A percentile compares a stretch with the other conserved stretches of the same genome.
Conservation (phyloP, 2,329 filamentous ascomycete genomes). For the Paraphaeosphaeria minitans region DNA sequence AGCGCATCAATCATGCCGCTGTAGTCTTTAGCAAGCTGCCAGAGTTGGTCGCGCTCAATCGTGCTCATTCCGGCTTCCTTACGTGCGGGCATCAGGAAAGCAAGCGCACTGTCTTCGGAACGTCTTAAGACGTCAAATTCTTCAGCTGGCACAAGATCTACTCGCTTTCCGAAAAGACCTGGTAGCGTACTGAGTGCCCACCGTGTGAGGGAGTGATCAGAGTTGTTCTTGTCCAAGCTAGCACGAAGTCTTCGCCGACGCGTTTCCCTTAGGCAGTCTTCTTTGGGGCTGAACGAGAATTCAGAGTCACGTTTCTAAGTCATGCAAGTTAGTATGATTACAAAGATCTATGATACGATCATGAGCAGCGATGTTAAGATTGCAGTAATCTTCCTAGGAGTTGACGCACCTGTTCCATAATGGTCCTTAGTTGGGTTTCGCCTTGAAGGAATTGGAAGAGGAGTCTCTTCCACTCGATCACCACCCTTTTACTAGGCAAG, state of each 20-base stretch:
- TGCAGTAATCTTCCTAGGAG: too few species aligned
- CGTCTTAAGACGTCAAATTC: slow-evolving; percentile 14
- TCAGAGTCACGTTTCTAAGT: slow-evolving; percentile 17
- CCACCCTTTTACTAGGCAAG: slow-evolving; percentile 11
- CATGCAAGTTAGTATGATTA: background rate
- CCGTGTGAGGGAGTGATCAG: slow-evolving; percentile 21
- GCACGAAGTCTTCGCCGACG: slow-evolving; percentile 31
- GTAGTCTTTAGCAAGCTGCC: slow-evolving; percentile 26
- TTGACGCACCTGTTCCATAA: slow-evolving; percentile 27
- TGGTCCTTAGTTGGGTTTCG: slow-evolving; percentile 23
- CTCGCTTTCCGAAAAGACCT: slow-evolving; percentile 29
- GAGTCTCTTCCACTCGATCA: slow-evolving; percentile 31
- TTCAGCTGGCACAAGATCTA: slow-evolving; percentile 9
- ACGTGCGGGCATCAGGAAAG: slow-evolving; percentile 28
- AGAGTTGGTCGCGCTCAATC: slow-evolving; percentile 23
- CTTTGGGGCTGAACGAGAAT: slow-evolving; percentile 30
- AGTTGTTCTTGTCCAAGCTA: slow-evolving; percentile 18
- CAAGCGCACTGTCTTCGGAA: slow-evolving; percentile 27
- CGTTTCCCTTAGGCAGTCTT: slow-evolving; percentile 36
- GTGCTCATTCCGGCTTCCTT: slow-evolving; percentile 27
- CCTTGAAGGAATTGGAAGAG: slow-evolving; percentile 31
- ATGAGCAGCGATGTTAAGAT: too few species aligned
- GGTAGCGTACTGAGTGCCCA: slow-evolving; percentile 30
- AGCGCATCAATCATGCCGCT: slow-evolving; percentile 23
- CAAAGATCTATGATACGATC: background rate